Percentiles rank a stretch among this genome's conserved stretches.
These are phyloP conservation scores for Nigrospora osmanthi DNA, from an alignment of 2,329 filamentous ascomycete species.

Conservation along the genomic window DNA sequence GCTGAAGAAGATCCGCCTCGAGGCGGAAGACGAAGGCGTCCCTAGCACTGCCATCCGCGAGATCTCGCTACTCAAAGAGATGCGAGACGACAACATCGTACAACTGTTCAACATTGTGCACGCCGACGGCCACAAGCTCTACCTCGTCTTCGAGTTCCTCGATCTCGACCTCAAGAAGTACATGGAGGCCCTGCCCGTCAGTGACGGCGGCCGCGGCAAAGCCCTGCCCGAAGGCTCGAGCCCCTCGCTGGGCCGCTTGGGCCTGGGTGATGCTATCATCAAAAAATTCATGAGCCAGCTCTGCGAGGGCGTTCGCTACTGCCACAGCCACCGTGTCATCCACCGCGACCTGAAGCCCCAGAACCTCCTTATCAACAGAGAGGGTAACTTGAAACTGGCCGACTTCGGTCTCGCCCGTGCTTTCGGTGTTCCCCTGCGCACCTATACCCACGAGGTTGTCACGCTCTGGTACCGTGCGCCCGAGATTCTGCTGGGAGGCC, in stretches of 20 bases:
- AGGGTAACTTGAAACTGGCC: slow-evolving; percentile 83
- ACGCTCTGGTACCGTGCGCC: slow-evolving; percentile 90
- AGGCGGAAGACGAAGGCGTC: slow-evolving; percentile 90
- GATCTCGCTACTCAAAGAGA: slow-evolving; percentile 89
- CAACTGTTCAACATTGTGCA: slow-evolving; percentile 87
- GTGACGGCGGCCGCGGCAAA: slow-evolving; percentile 78
- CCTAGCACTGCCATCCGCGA: slow-evolving; percentile 90
- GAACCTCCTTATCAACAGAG: slow-evolving; percentile 78
- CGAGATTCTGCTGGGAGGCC: slow-evolving; percentile 82
- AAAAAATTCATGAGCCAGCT: slow-evolving; percentile 92
- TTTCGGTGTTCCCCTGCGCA: slow-evolving; percentile 83
- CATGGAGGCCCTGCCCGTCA: slow-evolving; percentile 83
- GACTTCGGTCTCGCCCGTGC: slow-evolving; percentile 87
- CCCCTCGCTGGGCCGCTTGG: slow-evolving; percentile 55
- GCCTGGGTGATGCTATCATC: slow-evolving; percentile 71
- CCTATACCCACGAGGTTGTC: slow-evolving; percentile 92
- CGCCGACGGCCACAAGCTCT: slow-evolving; percentile 89
- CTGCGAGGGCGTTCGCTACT: slow-evolving; percentile 77
- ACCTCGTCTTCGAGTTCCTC: slow-evolving; percentile 87
- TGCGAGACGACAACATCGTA: slow-evolving; percentile 88
- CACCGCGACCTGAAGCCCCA: slow-evolving; percentile 88
- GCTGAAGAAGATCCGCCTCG: slow-evolving; percentile 90
- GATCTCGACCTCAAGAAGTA: slow-evolving; percentile 92
- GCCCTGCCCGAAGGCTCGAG: slow-evolving; percentile 72
- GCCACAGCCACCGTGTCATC: slow-evolving; percentile 79